Evolutionary conservation across 2,329 filamentous ascomycete species (phyloP).

Genomic region (Sporothrix mexicana): DNA sequence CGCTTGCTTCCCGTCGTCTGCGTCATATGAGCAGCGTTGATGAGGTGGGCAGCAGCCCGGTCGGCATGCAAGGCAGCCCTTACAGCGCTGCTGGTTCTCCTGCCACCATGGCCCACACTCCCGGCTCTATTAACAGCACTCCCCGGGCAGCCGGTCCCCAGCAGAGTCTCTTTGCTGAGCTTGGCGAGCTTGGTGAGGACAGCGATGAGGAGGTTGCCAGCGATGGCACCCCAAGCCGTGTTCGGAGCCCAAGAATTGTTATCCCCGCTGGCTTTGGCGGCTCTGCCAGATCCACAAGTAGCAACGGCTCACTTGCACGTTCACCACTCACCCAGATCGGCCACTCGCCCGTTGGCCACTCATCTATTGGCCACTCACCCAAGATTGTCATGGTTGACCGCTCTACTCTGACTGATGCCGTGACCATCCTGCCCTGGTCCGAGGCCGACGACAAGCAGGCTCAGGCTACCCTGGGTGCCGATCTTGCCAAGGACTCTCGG

Average conservation of each 20-base stretch:
- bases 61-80: constrained; percentile 61
- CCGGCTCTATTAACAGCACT: constrained; percentile 59
- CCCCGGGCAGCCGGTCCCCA: constrained; percentile 57
- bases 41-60: constrained; percentile 41
- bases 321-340: constrained; percentile 59
- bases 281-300: constrained; percentile 26
- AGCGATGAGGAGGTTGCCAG: constrained; percentile 73
- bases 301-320: constrained; percentile 40
- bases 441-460: constrained; percentile 29
- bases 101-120: constrained; percentile 42
- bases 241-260: constrained; percentile 52
- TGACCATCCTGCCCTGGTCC: constrained; percentile 47
- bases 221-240: constrained; percentile 62
- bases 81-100: constrained; percentile 35
- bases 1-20: constrained; percentile 61
- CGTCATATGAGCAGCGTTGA: constrained; percentile 68
- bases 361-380: constrained; percentile 58
- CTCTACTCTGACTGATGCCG: constrained; percentile 65
- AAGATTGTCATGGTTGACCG: constrained; percentile 64
- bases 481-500: constrained; percentile 24
- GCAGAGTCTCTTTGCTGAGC: constrained; percentile 89
- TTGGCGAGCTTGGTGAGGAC: constrained; percentile 74
- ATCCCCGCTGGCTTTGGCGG: constrained; percentile 47
- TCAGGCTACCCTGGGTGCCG: not conserved
- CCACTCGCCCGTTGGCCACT: constrained; percentile 54